Conservation (phyloP, 352 stramenopile genomes). For the Phytophthora niederhauseri region DNA sequence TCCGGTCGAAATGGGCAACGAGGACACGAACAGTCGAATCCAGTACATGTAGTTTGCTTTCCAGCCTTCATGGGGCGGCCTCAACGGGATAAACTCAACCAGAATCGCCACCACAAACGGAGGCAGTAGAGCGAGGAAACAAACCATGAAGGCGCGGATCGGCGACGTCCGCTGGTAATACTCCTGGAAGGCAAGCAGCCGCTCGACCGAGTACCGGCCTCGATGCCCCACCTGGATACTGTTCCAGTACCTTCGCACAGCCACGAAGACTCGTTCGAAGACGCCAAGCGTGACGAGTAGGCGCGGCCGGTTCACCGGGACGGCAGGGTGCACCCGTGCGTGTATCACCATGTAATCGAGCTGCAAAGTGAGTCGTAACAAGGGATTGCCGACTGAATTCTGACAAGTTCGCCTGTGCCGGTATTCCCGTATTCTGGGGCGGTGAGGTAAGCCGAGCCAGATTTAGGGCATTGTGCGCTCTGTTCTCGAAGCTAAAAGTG, state of each 20-base stretch:
- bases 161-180: constrained; percentile 15
- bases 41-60: constrained; percentile 28
- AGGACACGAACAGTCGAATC: constrained; percentile 6
- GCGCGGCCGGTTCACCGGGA: neutral
- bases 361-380: neutral
- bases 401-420: neutral
- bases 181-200: constrained; percentile 16
- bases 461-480: too few relatives aligned
- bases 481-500: neutral
- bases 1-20: constrained; percentile 10
- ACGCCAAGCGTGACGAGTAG: neutral
- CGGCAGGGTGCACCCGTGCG: neutral
- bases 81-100: constrained; percentile 35
- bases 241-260: constrained; percentile 4
- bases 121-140: constrained; percentile 8
- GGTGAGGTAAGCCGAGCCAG: too few relatives aligned
- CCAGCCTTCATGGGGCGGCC: constrained; percentile 15
- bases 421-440: too few relatives aligned
- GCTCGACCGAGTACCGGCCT: constrained; percentile 14
- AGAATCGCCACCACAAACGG: constrained; percentile 12
- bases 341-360: neutral
- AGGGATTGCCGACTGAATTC: neutral
- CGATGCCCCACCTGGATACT: constrained; percentile 17
- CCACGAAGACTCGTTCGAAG: neutral
- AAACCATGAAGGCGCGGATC: constrained; percentile 10